phyloP scores from a whole-genome alignment of 495 filamentous ascomycete species.

The Hyaloscypha variabilis region DNA sequence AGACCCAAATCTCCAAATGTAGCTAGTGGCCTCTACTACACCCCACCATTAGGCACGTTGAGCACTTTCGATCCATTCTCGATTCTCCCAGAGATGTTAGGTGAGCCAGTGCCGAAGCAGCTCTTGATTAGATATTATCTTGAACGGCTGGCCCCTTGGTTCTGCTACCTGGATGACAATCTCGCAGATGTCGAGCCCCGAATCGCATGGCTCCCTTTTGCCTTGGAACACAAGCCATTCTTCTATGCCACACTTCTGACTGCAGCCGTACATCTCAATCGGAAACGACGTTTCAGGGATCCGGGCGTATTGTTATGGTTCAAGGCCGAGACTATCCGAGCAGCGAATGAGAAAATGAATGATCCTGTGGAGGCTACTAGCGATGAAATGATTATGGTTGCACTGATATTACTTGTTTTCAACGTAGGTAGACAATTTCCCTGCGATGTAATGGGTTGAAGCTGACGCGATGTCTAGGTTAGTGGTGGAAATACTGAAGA shows the following conservation, averaged over 20 bases:
- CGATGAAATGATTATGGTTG: constrained; percentile 26
- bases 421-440: constrained; percentile 12
- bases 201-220: constrained; percentile 24
- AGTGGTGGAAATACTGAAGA: constrained; percentile 14
- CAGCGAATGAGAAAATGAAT: constrained; percentile 19
- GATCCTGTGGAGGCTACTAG: constrained; percentile 5
- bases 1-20: constrained; percentile 14
- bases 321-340: constrained; percentile 21
- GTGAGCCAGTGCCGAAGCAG: constrained; percentile 16
- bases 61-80: constrained; percentile 18
- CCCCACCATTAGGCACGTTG: constrained; percentile 1
- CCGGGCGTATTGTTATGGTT: constrained; percentile 17
- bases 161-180: constrained; percentile 21
- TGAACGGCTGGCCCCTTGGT: constrained; percentile 21
- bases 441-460: not conserved
- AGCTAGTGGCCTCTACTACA: constrained; percentile 10
- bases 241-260: constrained; percentile 24
- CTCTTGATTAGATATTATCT: constrained; percentile 22
- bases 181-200: not conserved
- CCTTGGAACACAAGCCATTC: constrained; percentile 19
- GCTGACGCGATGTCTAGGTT: not conserved
- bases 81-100: constrained; percentile 9
- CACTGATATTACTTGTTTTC: constrained; percentile 24
- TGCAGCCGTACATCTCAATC: constrained; percentile 27
- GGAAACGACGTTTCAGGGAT: constrained; percentile 8